Base-by-base conservation (phyloP, 495 filamentous ascomycete species). In the Lasiosphaeria miniovina region DNA sequence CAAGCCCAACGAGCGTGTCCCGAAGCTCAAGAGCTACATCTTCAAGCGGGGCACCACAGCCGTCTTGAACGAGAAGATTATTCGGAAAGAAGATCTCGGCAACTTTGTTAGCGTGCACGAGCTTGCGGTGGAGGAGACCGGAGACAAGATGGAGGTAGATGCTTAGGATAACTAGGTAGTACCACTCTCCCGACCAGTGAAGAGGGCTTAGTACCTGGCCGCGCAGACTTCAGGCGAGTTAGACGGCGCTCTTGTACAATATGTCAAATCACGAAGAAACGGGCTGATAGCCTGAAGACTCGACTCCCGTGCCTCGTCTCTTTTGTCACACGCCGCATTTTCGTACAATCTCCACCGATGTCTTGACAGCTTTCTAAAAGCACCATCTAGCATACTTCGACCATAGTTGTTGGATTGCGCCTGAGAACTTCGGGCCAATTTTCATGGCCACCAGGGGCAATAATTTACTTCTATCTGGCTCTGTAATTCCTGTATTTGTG, bases 71-170 rank as follows among this genome's bases (percentile, higher is more conserved):
- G 89, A 99, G 83, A 93, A 90, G 79, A 79, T 97, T 59, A 93
- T 97, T 63, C 90, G 81, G 67, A 91, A 88, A 76, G 88, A 93
- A 74, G 92, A 98, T 65, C 89, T 99, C 68, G 89, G 88, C 71
- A 96, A 96, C 74, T 97, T 90, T 75, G 88, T 98, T 56, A 94
- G 90, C 10, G 87, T 99, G 50, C 88, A 96, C 64, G 94, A 96
- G 64, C 71, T 97, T 33, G 43, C 49, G 6, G 74, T 81, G 58
- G 80, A 80, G 62, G 85, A 86, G 65, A 87, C 83, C 32, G 90
- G 84, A 33, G 93, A 96, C 80, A 89, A 85, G 75, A 99, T 99
- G 95, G 95, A 99, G 68, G 85, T 99, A 40, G 94, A 98, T 76
- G 70, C 79, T 64, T 91, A 84, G 77, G 41, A 40, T 12, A 11